These are phyloP conservation scores for Venturia effusa DNA, from an alignment of 2,329 filamentous ascomycete genomes.

Conservation along the genomic window DNA sequence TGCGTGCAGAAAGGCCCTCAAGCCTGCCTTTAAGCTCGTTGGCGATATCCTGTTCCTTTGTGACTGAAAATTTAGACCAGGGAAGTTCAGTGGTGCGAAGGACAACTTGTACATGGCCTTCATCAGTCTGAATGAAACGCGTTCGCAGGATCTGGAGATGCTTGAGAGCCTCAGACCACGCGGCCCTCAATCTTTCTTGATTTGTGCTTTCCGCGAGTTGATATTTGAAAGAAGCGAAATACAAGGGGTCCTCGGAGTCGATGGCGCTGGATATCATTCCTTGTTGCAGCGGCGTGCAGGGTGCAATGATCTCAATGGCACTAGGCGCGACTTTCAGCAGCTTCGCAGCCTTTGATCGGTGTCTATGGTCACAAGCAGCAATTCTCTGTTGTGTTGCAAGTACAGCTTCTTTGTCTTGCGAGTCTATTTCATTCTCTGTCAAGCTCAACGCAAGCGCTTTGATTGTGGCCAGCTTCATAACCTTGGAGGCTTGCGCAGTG, in stretches of 20 bases:
- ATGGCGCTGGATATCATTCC: conserved; percentile 69
- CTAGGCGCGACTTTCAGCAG: conserved; percentile 39
- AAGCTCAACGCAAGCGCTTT: conserved; percentile 25
- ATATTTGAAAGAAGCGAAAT: conserved; percentile 69
- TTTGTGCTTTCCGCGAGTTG: conserved; percentile 37
- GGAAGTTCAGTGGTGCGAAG: conserved; percentile 32
- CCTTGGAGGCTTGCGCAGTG: conserved; percentile 49
- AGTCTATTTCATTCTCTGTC: neutral
- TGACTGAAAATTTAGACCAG: conserved; percentile 33
- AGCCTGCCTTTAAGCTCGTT: conserved; percentile 14
- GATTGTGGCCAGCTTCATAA: conserved; percentile 48
- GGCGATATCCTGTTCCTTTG: conserved; percentile 25
- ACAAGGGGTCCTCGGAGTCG: conserved; percentile 45
- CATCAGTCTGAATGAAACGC: conserved; percentile 58
- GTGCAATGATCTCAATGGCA: conserved; percentile 62
- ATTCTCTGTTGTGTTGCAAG: conserved; percentile 48
- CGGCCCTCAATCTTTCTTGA: conserved; percentile 36
- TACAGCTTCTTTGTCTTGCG: conserved; percentile 23
- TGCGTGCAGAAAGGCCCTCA: neutral
- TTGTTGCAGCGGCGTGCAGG: conserved; percentile 77
- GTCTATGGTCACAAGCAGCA: conserved; percentile 51
- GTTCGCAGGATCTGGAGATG: conserved; percentile 59
- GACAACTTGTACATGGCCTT: conserved; percentile 68
- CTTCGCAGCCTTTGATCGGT: conserved; percentile 42
- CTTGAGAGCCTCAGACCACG: conserved; percentile 47